A percentile compares a stretch with the other conserved stretches of the same genome.
These are phyloP conservation scores for Pseudoscleropodium purum DNA, from an alignment of 225 moss, liverwort and hornwort species.

Conservation along the genomic window DNA sequence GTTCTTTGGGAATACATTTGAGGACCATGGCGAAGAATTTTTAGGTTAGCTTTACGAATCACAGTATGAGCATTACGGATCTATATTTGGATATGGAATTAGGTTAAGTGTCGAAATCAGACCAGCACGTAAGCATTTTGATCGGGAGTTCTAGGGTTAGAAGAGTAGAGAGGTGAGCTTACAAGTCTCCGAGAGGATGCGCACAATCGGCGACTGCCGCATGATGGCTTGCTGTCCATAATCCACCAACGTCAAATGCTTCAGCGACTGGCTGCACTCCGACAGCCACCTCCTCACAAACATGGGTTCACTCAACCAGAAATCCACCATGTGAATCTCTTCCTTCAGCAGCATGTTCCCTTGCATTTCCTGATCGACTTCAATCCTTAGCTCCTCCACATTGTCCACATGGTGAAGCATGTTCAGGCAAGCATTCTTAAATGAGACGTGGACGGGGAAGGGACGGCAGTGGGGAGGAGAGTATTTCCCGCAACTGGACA, in stretches of 20 bases:
- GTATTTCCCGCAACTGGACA: slow-evolving; percentile 1
- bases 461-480: neutral
- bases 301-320: slow-evolving; percentile 59
- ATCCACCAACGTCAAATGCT: slow-evolving; percentile 57
- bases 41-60: neutral
- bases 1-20: neutral
- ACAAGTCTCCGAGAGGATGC: slow-evolving; percentile 48
- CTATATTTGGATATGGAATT: neutral
- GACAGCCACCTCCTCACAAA: slow-evolving; percentile 53
- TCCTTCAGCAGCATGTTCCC: slow-evolving; percentile 49
- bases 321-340: slow-evolving; percentile 48
- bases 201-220: slow-evolving; percentile 51
- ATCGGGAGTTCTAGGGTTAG: neutral
- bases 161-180: neutral
- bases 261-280: slow-evolving; percentile 22
- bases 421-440: slow-evolving; percentile 20
- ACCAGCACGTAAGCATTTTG: neutral
- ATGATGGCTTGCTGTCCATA: slow-evolving; percentile 91
- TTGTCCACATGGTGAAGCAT: slow-evolving; percentile 21
- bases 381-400: slow-evolving; percentile 57
- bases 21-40: neutral
- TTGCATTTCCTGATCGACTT: slow-evolving; percentile 89
- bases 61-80: neutral
- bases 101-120: neutral
- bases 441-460: slow-evolving; percentile 12